Percentiles rank a stretch among this genome's conserved stretches.
Conservation (phyloP, 371 early-diverging fungal species). For the Zopfochytrium polystomum region DNA sequence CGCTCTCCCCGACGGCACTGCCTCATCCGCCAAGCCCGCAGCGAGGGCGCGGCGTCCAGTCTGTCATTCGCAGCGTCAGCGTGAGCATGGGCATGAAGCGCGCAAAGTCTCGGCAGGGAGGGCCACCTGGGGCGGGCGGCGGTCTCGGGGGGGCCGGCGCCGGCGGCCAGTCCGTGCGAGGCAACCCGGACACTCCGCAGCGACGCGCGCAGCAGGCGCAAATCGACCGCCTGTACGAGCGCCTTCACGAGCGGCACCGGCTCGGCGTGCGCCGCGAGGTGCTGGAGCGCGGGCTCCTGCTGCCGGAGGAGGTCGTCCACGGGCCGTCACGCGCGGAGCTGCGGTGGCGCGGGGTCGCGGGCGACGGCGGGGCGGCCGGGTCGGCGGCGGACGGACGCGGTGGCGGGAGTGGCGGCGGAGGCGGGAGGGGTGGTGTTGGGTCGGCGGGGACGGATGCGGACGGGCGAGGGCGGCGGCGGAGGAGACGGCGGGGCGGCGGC, state of each 20-base stretch:
- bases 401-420: too few species aligned
- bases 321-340: not conserved
- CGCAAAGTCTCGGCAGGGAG: too few species aligned
- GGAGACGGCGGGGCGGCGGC: not conserved
- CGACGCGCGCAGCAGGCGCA: slow-evolving; percentile 6
- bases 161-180: too few species aligned
- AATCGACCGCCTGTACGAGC: slow-evolving; percentile 5
- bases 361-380: not conserved
- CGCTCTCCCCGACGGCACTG: too few species aligned
- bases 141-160: too few species aligned
- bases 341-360: not conserved
- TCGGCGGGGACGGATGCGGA: not conserved
- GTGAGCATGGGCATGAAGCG: too few species aligned
- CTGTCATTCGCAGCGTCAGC: too few species aligned
- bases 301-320: slow-evolving; percentile 1
- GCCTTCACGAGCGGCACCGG: not conserved
- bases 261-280: not conserved
- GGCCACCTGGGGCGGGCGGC: too few species aligned
- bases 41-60: too few species aligned
- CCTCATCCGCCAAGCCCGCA: too few species aligned
- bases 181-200: slow-evolving; percentile 15
- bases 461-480: not conserved
- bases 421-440: not conserved
- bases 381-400: too few species aligned
- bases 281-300: not conserved